Base-by-base conservation (phyloP, 441 rosid genomes). In the Pelargonium fulgidum region DNA sequence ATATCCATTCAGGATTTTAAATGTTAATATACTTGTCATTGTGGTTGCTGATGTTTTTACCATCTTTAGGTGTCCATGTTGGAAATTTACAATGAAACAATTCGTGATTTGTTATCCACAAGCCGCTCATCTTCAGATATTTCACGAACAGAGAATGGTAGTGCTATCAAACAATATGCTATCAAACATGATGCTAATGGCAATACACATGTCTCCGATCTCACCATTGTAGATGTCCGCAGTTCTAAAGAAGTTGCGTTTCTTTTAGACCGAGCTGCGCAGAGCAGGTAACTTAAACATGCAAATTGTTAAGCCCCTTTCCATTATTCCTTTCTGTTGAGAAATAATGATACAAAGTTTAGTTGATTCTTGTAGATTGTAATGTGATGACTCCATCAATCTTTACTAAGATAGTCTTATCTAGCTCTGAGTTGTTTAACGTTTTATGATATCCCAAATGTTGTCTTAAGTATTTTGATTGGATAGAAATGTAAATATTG, bases 111-210 rank as follows among this genome's bases (percentile, higher is more conserved):
- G 16, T 62, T 75, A 42, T 59, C 62, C 22, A 65, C 73, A 36
- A 70, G 19, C 44, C 50, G 47, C 9, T 54, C 61, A 7, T 17
- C 61, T 54, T 54, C 24, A 13, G 78, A 70, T 58, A 67, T 62
- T 3, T 17, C 72, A 9, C 64, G 64, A 50, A 52, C 26, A 39
- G 76, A 73, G 52, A 73, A 63, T 68, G 62, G 67, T 33, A 26
- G 44, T 0, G 42, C 52, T n/a, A 3, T 65, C 0, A 75, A 75
- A 74, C 78, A 75, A 39, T 70, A 70, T 70, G 54, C 71, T 8
- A 75, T 75, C 47, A 75, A 75, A 52, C 78, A 75, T 13, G 78
- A 75, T 62, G 68, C 73, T 9, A 66, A 70, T 70, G 78, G 78
- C 14, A 70, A 70, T 29, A 70, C 61, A 54, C 61, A 54, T 16